A percentile compares a stretch with the other conserved stretches of the same genome.
Conservation (phyloP, 2,329 filamentous ascomycete species). For the Hymenoscyphus fraxineus region DNA sequence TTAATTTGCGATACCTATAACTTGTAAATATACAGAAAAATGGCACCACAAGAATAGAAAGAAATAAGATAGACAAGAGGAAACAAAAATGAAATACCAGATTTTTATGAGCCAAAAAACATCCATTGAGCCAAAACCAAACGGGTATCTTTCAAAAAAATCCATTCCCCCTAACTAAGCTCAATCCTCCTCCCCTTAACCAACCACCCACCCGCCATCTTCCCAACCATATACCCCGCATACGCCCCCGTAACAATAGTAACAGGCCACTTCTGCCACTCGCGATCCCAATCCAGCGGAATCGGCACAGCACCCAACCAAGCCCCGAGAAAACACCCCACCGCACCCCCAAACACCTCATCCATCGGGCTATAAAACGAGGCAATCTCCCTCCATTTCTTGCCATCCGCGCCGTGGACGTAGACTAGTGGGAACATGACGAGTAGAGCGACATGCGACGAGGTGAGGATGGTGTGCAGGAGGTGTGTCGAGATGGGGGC, state of each 20-base stretch:
- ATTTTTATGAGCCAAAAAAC: too few relatives aligned
- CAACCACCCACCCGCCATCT: constrained; percentile 49
- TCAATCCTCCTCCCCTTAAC: constrained; percentile 34
- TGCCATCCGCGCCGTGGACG: constrained; percentile 71
- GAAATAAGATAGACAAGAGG: too few relatives aligned
- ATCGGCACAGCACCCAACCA: constrained; percentile 96
- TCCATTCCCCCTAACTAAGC: constrained; percentile 25
- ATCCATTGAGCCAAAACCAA: too few relatives aligned
- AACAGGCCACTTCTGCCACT: constrained; percentile 97
- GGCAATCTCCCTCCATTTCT: constrained; percentile 67
- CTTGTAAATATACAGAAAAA: too few relatives aligned
- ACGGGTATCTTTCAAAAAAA: too few relatives aligned
- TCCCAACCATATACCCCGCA: constrained; percentile 70
- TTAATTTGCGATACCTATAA: too few relatives aligned
- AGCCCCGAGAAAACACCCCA: constrained; percentile 76
- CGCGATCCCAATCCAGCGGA: constrained; percentile 96
- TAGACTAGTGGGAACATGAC: constrained; percentile 79
- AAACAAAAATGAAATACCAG: too few relatives aligned
- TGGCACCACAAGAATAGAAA: too few relatives aligned
- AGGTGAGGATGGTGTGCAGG: constrained; percentile 72
- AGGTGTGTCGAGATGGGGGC: constrained; percentile 83
- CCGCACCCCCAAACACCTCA: constrained; percentile 74
- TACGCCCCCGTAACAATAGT: constrained; percentile 85
- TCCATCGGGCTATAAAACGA: constrained; percentile 70
- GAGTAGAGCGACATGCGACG: constrained; percentile 77